Evolutionary conservation across 148 eudicot genomes (phyloP).

Genomic region (Heliamphora exappendiculata): DNA sequence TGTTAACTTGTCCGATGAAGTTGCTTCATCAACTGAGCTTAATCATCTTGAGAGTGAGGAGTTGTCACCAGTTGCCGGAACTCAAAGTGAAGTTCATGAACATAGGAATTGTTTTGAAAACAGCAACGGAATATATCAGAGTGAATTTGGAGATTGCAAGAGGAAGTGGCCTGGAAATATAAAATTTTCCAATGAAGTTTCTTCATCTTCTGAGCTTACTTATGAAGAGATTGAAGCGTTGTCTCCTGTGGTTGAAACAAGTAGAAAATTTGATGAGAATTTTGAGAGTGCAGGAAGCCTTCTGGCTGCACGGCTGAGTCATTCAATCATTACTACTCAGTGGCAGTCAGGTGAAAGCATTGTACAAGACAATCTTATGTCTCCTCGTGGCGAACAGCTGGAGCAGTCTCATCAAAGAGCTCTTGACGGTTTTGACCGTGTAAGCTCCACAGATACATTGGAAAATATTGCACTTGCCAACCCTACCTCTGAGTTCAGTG

Average conservation of each 20-base stretch:
- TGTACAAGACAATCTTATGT: constrained; percentile 13
- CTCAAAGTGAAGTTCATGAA: neutral
- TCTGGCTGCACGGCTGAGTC: neutral
- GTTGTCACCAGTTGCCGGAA: constrained; percentile 4
- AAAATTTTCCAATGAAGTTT: neutral
- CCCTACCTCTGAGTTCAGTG: constrained; percentile 16
- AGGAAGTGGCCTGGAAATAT: neutral
- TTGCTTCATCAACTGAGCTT: constrained; percentile 11
- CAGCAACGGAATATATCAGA: neutral
- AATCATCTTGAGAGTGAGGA: constrained; percentile 3
- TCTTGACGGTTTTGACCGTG: constrained; percentile 16
- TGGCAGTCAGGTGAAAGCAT: constrained; percentile 19
- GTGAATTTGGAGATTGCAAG: constrained; percentile 3
- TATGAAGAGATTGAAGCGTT: constrained; percentile 12
- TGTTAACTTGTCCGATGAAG: neutral
- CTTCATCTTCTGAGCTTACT: constrained; percentile 13
- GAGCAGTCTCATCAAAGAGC: constrained; percentile 19
- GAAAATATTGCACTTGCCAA: constrained; percentile 19
- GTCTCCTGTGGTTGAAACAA: constrained; percentile 13
- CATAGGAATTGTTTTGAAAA: neutral
- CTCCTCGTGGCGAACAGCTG: constrained; percentile 20
- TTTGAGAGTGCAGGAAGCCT: constrained; percentile 7
- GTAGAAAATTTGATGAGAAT: constrained; percentile 10
- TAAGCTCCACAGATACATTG: constrained; percentile 21
- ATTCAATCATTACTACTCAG: constrained; percentile 14